phyloP scores from a whole-genome alignment of 164 flowering plant genomes.

The Houttuynia cordata region DNA sequence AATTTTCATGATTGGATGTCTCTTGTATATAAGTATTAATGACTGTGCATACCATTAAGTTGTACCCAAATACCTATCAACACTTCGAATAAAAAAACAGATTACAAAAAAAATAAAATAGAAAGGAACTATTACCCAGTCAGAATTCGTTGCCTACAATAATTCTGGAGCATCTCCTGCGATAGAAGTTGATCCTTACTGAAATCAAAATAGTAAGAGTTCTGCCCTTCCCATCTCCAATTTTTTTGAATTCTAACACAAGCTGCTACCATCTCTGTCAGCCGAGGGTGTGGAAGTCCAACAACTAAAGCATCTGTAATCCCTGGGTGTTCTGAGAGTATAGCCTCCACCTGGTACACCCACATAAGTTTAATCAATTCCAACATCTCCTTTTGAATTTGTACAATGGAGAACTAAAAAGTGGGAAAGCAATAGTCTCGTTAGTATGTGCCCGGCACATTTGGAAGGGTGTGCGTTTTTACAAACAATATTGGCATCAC shows the following conservation, averaged over 20 bases:
- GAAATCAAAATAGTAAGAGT: background rate
- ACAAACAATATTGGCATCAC: constrained; percentile 14
- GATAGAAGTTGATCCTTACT: constrained; percentile 19
- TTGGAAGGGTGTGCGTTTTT: too few species aligned
- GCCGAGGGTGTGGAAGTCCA: constrained; percentile 59
- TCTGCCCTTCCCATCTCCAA: constrained; percentile 50
- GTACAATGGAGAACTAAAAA: too few species aligned
- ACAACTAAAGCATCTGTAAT: constrained; percentile 32
- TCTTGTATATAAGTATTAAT: too few species aligned
- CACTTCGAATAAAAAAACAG: too few species aligned
- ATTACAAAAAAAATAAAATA: too few species aligned
- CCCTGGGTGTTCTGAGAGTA: constrained; percentile 66
- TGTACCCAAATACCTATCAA: too few species aligned
- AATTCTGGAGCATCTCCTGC: constrained; percentile 30
- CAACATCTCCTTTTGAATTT: background rate
- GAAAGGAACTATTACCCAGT: constrained; percentile 34
- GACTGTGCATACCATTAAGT: too few species aligned
- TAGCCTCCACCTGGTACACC: constrained; percentile 53
- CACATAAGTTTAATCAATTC: background rate
- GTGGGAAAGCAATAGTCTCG: too few species aligned
- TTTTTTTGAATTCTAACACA: constrained; percentile 42
- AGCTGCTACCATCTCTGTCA: constrained; percentile 69
- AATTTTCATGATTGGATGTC: too few species aligned
- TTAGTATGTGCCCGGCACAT: too few species aligned
- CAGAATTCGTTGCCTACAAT: constrained; percentile 43